Base-by-base conservation (phyloP, 768 basidiomycete genomes). In the Lentinus tigrinus region DNA sequence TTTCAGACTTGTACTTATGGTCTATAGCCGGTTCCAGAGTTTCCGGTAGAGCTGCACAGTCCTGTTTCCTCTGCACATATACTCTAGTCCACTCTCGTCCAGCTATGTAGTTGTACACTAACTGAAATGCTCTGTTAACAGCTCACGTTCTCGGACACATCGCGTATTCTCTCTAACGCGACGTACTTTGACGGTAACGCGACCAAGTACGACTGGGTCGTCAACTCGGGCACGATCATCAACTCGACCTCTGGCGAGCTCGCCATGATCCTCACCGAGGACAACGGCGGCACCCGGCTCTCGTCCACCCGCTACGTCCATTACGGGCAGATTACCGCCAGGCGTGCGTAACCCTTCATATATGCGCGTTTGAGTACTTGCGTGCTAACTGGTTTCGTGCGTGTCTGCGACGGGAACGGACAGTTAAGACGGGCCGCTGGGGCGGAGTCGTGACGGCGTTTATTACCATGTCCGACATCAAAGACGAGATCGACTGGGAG, bases 401-500 rank as follows among this genome's bases (percentile, higher is more conserved):
- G n/a, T n/a, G n/a, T n/a, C n/a, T n/a, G n/a, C n/a, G n/a, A n/a
- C n/a, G n/a, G n/a, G n/a, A n/a, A n/a, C n/a, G n/a, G n/a, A n/a
- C 64, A 89, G 88, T 91, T 63, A 92, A 91, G 74, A 88, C 90
- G 0, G 84, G 88, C 40, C 81, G 83, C 56, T 92, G 89, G 90
- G 78, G 69, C 17, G 92, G 92, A 34, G 85, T 95, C 7, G 88
- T 95, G 52, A 87, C 88, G 0, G 92, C 93, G 9, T 89, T 89
- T 73, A 90, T 92, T 66, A 88, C 87, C 5, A 93, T 93, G 92
- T 75, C 73, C 17, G 83, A 87, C 62, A 79, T 92, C 65, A 91
- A 89, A 69, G 89, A 91, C 66, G 91, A 93, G 69, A 89, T 93
- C 51, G 91, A 93, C 62, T 92, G 91, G 90, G 90, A 92, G 69